Conservation (phyloP, 805 yeast species). For the Kazachstania taianensis region DNA sequence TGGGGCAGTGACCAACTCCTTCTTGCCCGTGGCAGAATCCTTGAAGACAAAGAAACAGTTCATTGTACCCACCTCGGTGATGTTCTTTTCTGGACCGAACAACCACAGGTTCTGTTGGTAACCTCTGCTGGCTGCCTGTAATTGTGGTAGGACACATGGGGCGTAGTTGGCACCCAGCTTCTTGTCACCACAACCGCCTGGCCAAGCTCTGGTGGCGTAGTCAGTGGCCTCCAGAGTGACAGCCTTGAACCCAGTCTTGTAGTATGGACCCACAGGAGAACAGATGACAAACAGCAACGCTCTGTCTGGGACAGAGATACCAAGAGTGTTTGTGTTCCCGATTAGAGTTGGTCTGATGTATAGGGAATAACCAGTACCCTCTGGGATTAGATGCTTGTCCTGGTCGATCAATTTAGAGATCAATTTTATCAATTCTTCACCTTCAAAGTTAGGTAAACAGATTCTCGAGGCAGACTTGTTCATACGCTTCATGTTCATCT, state of each 20-base stretch:
- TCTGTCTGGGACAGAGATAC: conserved; percentile 70
- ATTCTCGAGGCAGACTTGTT: conserved; percentile 82
- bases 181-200: conserved; percentile 93
- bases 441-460: conserved; percentile 77
- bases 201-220: conserved; percentile 96
- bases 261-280: conserved; percentile 96
- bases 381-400: conserved; percentile 71
- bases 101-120: conserved; percentile 94
- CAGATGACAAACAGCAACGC: conserved; percentile 81
- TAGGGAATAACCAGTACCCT: conserved; percentile 77
- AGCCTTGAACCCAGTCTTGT: conserved; percentile 92
- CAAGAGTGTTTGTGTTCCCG: conserved; percentile 82
- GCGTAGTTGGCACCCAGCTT: conserved; percentile 97
- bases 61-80: conserved; percentile 98
- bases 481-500: conserved; percentile 85
- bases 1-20: conserved; percentile 91
- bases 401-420: conserved; percentile 63
- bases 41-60: conserved; percentile 81
- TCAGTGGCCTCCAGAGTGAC: conserved; percentile 89
- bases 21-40: conserved; percentile 60
- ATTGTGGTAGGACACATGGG: conserved; percentile 84
- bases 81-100: conserved; percentile 74
- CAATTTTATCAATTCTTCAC: conserved; percentile 61
- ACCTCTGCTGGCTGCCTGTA: conserved; percentile 80
- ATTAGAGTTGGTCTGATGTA: conserved; percentile 91